Evolutionary conservation across 176 grass and related monocot genomes (phyloP).

Genomic region (Calamus simplicifolius): DNA sequence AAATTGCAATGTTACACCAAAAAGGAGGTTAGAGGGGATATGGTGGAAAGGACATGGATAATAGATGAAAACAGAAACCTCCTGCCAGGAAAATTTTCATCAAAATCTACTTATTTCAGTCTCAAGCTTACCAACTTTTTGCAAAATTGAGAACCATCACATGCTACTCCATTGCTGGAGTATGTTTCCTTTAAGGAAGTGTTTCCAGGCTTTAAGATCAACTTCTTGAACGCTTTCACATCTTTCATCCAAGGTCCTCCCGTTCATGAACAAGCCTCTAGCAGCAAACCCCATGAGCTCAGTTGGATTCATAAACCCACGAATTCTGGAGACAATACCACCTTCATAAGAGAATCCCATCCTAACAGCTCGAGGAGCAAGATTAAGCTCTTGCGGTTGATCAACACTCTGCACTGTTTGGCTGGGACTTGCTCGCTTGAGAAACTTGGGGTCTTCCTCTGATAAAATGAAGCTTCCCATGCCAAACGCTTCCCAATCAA

Average conservation of each 20-base stretch:
- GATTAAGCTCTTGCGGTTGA: background rate
- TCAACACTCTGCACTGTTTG: slow-evolving; percentile 6
- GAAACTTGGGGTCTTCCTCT: slow-evolving; percentile 17
- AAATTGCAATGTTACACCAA: too few species aligned
- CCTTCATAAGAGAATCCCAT: background rate
- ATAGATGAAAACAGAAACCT: too few species aligned
- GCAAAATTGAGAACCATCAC: background rate
- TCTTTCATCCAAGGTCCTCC: slow-evolving; percentile 38
- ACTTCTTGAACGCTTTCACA: slow-evolving; percentile 8
- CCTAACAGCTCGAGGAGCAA: background rate
- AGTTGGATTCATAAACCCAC: slow-evolving; percentile 35
- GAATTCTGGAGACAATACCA: slow-evolving; percentile 41
- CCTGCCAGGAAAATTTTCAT: too few species aligned
- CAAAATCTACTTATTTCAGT: too few species aligned
- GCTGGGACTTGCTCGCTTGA: slow-evolving; percentile 8
- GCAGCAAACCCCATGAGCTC: slow-evolving; percentile 82
- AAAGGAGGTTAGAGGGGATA: too few species aligned
- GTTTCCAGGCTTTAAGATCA: slow-evolving; percentile 18
- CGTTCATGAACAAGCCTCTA: slow-evolving; percentile 56
- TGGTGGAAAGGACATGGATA: too few species aligned
- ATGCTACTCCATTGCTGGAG: slow-evolving; percentile 2
- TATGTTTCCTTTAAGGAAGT: slow-evolving; percentile 14
- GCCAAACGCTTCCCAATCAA: slow-evolving; percentile 90
- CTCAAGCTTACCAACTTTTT: too few species aligned
- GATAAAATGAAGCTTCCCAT: slow-evolving; percentile 52